Evolutionary conservation across 345 rosid genomes (phyloP).

Genomic region (Punica granatum): DNA sequence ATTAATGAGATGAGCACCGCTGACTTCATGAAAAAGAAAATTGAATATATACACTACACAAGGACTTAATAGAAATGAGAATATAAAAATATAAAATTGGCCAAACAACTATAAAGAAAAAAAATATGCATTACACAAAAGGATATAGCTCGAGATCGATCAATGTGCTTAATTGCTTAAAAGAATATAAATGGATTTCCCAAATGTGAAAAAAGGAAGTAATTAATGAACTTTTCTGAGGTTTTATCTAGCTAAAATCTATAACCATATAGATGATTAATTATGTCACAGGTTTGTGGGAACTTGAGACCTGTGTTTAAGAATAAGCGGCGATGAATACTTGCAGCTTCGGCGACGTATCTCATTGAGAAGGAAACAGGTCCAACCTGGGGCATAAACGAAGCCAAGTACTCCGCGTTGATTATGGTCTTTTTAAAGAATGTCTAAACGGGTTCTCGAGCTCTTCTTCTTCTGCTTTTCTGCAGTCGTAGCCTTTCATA

Average conservation of each 20-base stretch:
- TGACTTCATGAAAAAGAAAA: no score
- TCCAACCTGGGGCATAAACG: no score
- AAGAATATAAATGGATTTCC: neutral
- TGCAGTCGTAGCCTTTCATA: neutral
- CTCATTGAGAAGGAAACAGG: neutral
- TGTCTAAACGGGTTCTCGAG: neutral
- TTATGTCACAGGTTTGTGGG: neutral
- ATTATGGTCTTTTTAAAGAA: neutral
- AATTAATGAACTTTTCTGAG: neutral
- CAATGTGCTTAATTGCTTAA: neutral
- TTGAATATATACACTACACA: no score
- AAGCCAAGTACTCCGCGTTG: neutral
- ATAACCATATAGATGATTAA: neutral
- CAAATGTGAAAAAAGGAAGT: neutral
- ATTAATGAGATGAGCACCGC: no score
- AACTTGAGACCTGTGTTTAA: conserved; percentile 1
- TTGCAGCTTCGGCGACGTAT: neutral
- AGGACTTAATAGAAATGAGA: neutral
- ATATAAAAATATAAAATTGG: no score
- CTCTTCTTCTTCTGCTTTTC: neutral
- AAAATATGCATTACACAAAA: neutral
- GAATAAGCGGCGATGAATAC: neutral
- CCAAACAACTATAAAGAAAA: no score
- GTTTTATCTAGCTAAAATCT: neutral
- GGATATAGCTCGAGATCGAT: neutral